A percentile compares a stretch with the other conserved stretches of the same genome.
Conservation (phyloP, 2,329 filamentous ascomycete species). For the Talaromyces marneffei region DNA sequence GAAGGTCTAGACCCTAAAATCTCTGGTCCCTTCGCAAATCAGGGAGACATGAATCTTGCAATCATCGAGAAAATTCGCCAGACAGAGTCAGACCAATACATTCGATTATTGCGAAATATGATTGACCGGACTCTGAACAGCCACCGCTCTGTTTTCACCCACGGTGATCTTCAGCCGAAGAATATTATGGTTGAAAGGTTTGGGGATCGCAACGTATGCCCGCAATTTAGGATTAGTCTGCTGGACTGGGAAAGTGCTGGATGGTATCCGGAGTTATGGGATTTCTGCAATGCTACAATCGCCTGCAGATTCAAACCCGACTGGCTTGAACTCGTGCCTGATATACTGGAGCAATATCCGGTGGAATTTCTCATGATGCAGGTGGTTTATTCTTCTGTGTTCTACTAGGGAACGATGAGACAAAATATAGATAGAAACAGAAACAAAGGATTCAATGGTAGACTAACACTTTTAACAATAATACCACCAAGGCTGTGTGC, state of each 20-base stretch:
- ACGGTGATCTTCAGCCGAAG: conserved; percentile 18
- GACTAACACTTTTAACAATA: no score
- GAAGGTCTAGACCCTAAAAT: conserved; percentile 13
- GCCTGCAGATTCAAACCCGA: background rate
- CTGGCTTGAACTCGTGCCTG: no score
- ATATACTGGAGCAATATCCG: no score
- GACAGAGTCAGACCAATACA: conserved; percentile 16
- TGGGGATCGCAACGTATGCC: no score
- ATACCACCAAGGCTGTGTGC: no score
- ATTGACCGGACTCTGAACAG: conserved; percentile 16
- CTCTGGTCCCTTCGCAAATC: conserved; percentile 16
- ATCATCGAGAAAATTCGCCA: conserved; percentile 13
- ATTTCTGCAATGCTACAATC: conserved; percentile 17
- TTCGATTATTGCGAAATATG: conserved; percentile 13
- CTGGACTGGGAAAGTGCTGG: conserved; percentile 16
- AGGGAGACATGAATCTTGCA: conserved; percentile 17
- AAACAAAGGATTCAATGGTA: no score
- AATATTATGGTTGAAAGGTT: conserved; percentile 18
- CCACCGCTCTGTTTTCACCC: conserved; percentile 18
- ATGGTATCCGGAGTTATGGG: conserved; percentile 18
- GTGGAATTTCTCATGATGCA: no score
- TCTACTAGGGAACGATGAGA: no score
- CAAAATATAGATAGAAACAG: no score
- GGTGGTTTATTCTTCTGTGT: no score
- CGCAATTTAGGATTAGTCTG: no score